phyloP scores from a whole-genome alignment of 768 basidiomycete species.

The Podaxis sp. region DNA sequence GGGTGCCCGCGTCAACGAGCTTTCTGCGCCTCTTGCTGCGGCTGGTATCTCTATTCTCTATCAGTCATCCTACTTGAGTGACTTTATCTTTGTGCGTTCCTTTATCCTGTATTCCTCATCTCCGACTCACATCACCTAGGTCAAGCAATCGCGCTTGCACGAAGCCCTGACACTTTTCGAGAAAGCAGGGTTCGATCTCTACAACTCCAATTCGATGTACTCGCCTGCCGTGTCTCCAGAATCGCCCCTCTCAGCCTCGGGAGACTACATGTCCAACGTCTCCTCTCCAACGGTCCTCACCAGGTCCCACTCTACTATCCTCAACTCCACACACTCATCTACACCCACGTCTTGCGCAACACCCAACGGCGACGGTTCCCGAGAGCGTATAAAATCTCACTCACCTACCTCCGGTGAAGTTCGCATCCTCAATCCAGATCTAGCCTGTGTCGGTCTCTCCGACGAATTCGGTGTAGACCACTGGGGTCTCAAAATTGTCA shows the following conservation, averaged over 20 bases:
- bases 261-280: background rate
- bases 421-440: conserved; percentile 58
- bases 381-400: conserved; percentile 32
- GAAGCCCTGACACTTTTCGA: conserved; percentile 60
- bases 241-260: background rate
- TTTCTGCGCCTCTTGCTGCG: conserved; percentile 71
- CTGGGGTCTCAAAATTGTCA: conserved; percentile 76
- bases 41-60: conserved; percentile 80
- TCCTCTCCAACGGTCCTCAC: conserved; percentile 8
- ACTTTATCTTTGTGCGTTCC: conserved; percentile 69
- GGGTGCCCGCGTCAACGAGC: conserved; percentile 68
- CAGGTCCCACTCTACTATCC: background rate
- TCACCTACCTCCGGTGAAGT: conserved; percentile 60
- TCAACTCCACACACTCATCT: background rate
- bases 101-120: background rate
- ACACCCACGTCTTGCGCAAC: background rate
- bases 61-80: conserved; percentile 78
- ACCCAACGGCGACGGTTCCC: conserved; percentile 12
- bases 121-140: conserved; percentile 32
- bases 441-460: conserved; percentile 72
- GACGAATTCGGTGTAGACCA: conserved; percentile 60
- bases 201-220: conserved; percentile 40
- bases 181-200: conserved; percentile 63
- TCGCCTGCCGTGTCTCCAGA: conserved; percentile 16
- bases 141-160: conserved; percentile 60